Evolutionary conservation across 495 filamentous ascomycete species (phyloP), one percentile per base, ranked within the genome.

Genomic region (Parachaetomium inaequale): DNA sequence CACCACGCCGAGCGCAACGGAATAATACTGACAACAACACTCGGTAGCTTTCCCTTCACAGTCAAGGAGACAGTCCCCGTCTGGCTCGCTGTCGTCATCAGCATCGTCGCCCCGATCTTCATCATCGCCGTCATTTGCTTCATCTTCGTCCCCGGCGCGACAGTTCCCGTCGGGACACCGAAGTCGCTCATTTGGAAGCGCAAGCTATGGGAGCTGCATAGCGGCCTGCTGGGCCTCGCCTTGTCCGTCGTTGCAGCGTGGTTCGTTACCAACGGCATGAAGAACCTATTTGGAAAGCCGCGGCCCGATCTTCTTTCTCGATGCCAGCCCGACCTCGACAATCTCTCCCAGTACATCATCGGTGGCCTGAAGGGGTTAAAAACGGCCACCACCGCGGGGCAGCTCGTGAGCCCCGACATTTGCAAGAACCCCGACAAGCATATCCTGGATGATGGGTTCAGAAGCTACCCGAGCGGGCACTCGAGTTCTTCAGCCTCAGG

Each of bases 241-340:
- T 75, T 94, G 15, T 86, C 88, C 14, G 78, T 88, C 26, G 82
- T 82, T 31, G 73, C 84, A 12, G 79, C 88, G 1, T 93, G 91
- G 76, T 81, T 92, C 47, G 87, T 94, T 42, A 93, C 89, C 3
- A 88, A 89, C 47, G 87, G 84, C 14, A 82, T 96, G 74, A 96
- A 96, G 79, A 94, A 91, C 74, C 80, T 90, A 2, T 91, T 88
- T 63, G 91, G 91, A 40, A 95, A 94, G 70, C 91, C 91, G 11
- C 76, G 91, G 62, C 91, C 91, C 0, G 91, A 96, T 78, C 72
- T 96, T 7, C 85, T 96, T 32, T 81, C 79, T 59, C 81, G 90
- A 54, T 91, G 89, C 70, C 73, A 82, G 59, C 87, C 87, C 17
- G 78, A 83, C 60, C 34, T 80, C 10, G 72, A 58, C n/a, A 78